Conservation (phyloP, 2,329 filamentous ascomycete species). For the Penicillium corylophilum region DNA sequence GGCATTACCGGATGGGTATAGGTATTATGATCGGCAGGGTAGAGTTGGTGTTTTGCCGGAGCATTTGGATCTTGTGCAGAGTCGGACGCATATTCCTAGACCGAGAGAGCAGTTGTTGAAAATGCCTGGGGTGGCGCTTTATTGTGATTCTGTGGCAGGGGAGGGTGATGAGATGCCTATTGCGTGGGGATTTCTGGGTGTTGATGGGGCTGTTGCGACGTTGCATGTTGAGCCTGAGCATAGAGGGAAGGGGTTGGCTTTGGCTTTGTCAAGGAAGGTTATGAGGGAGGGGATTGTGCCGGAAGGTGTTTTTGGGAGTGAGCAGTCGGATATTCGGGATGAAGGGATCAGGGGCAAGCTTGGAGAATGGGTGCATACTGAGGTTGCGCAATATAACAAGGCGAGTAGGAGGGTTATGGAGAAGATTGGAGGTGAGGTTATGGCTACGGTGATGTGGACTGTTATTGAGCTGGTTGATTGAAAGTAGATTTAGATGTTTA, state of each 20-base stretch:
- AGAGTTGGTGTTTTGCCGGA: slow-evolving; percentile 25
- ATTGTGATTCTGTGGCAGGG: slow-evolving; percentile 17
- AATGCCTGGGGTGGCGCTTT: slow-evolving; percentile 38
- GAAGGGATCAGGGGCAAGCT: slow-evolving; percentile 6
- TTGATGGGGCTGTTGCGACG: slow-evolving; percentile 39
- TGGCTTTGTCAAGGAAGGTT: slow-evolving; percentile 31
- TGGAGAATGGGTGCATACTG: slow-evolving; percentile 38
- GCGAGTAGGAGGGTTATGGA: slow-evolving; percentile 46
- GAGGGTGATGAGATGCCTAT: slow-evolving; percentile 30
- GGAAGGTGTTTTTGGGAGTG: slow-evolving; percentile 21
- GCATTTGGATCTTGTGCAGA: slow-evolving; percentile 40
- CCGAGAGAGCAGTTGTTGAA: slow-evolving; percentile 31
- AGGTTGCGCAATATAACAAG: slow-evolving; percentile 36
- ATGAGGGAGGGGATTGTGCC: slow-evolving; percentile 31
- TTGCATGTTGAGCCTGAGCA: slow-evolving; percentile 45
- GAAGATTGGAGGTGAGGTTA: slow-evolving; percentile 41
- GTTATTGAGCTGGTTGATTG: slow-evolving; percentile 34
- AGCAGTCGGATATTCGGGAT: slow-evolving; percentile 4
- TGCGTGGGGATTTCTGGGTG: slow-evolving; percentile 42
- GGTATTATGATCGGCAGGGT: slow-evolving; percentile 29
- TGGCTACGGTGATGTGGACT: slow-evolving; percentile 40
- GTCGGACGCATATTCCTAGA: slow-evolving; percentile 41
- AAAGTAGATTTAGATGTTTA: background rate
- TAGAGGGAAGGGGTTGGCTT: slow-evolving; percentile 39
- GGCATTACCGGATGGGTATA: slow-evolving; percentile 32